These are phyloP conservation scores for Huiozyma sinensis DNA, from an alignment of 805 yeast genomes.

Conservation along the genomic window DNA sequence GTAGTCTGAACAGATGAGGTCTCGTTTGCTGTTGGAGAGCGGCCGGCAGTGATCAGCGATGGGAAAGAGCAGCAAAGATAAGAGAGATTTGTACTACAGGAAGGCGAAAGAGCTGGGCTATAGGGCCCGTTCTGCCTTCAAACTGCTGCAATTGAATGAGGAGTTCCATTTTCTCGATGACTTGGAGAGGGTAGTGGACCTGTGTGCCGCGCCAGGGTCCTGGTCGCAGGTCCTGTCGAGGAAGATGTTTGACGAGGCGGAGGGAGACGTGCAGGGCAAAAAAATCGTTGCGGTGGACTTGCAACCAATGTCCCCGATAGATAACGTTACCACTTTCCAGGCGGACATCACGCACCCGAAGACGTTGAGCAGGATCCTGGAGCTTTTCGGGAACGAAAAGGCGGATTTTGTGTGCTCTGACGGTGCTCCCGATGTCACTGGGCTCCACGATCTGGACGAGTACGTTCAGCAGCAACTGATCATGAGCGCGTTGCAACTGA, in stretches of 20 bases:
- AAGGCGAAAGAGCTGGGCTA: conserved; percentile 97
- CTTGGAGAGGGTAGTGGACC: conserved; percentile 78
- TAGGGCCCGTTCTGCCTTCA: conserved; percentile 95
- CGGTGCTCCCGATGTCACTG: conserved; percentile 99
- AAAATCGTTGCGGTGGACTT: conserved; percentile 90
- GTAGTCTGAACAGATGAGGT: too few species aligned
- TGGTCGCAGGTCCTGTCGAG: conserved; percentile 93
- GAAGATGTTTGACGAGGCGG: conserved; percentile 41
- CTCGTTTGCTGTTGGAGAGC: not conserved
- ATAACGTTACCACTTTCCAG: conserved; percentile 79
- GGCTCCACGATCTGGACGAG: conserved; percentile 92
- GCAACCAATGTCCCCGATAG: conserved; percentile 96
- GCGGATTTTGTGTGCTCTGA: conserved; percentile 96
- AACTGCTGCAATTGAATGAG: conserved; percentile 80
- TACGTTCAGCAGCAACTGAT: conserved; percentile 93
- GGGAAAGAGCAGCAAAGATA: conserved; percentile 95
- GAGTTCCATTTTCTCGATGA: conserved; percentile 70
- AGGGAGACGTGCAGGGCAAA: conserved; percentile 32
- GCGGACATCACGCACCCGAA: conserved; percentile 97
- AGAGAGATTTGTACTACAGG: conserved; percentile 83
- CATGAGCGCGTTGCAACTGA: conserved; percentile 80
- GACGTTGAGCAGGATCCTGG: conserved; percentile 65
- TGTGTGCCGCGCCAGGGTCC: conserved; percentile 98
- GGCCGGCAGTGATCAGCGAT: conserved; percentile 28
- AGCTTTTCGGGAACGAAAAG: conserved; percentile 78